Evolutionary conservation across 768 basidiomycete genomes (phyloP), one percentile per base, ranked within the genome.

Genomic region (Vararia minispora): DNA sequence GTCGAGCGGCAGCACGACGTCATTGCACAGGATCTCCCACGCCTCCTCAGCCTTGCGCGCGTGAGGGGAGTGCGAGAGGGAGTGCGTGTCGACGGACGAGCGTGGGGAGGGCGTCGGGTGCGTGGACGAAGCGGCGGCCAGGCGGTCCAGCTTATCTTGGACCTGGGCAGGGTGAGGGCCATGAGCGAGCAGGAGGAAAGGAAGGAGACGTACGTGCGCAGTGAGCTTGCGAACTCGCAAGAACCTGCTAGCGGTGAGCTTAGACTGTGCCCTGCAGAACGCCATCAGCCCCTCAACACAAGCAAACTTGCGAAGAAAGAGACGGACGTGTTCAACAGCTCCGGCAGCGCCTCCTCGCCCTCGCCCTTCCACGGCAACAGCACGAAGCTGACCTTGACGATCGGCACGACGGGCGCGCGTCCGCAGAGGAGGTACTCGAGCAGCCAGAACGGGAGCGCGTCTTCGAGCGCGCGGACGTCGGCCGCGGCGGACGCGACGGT

Each of bases 21-120:
- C 84, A 48, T 87, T 88, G 59, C 91, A 95, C 20, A 95, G 56
- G 30, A 98, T 75, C 60, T 98, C 92, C 55, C 87, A 82, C 21
- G 70, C 51, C 18, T 89, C 81, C 48, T 89, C 87, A 8, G 74
- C 63, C 43, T 59, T 61, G 6, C 37, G 51, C 37, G 5, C 32
- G 46, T 6, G 23, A 3, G 44, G n/a, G 54, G 58, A 14, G 49
- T 46, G 6, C 40, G 22, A 11, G 40, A 26, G 3, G 52, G 41
- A 6, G 42, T 51, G 49, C 41, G 44, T 52, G 40, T 69, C 62
- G 39, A 63, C 44, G 12, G 66, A 64, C 27, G 70, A 57, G 23
- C 65, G 57, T 23, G 65, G 39, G 1, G 58, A 49, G 22, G 50
- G 28, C 18, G 36, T 55, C 53, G 37, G 53, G 49, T 59, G 55